A percentile compares a stretch with the other conserved stretches of the same genome.
Conservation (phyloP, 306 rosid species). For the Alnus rubra region DNA sequence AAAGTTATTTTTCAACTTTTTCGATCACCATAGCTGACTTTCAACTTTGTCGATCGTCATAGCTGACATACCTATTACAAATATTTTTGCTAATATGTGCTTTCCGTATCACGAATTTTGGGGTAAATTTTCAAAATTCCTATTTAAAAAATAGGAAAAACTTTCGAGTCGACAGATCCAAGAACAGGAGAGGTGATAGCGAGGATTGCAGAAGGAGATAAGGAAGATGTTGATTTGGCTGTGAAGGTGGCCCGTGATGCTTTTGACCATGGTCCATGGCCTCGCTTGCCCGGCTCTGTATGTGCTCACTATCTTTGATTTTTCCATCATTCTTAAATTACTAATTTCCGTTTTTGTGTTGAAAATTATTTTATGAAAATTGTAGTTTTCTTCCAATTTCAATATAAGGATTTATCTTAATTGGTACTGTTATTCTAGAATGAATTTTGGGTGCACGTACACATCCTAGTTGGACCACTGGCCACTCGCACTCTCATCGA, state of each 20-base stretch:
- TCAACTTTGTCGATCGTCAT: conserved; percentile 46
- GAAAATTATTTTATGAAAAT: no score
- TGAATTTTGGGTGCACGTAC: no score
- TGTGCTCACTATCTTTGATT: conserved; percentile 21
- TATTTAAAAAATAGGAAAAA: conserved; percentile 45
- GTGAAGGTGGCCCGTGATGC: conserved; percentile 86
- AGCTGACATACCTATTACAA: conserved; percentile 42
- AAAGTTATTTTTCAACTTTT: conserved; percentile 26
- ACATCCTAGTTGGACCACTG: no score
- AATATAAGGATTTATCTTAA: no score
- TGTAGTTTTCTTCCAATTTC: no score
- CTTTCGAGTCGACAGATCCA: conserved; percentile 85
- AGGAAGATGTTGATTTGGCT: conserved; percentile 72
- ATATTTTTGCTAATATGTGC: background rate
- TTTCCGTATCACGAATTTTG: background rate
- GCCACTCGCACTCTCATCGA: no score
- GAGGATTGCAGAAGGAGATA: conserved; percentile 59
- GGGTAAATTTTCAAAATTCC: no score
- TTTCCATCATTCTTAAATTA: no score
- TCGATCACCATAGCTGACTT: conserved; percentile 58
- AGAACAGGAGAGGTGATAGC: conserved; percentile 60
- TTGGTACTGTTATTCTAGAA: no score
- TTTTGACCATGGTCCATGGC: conserved; percentile 91
- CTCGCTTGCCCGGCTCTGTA: conserved; percentile 72
- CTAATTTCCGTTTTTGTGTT: no score